A percentile compares a stretch with the other conserved stretches of the same genome.
Conservation (phyloP, 2,329 filamentous ascomycete species). For the Neonectria ditissima region DNA sequence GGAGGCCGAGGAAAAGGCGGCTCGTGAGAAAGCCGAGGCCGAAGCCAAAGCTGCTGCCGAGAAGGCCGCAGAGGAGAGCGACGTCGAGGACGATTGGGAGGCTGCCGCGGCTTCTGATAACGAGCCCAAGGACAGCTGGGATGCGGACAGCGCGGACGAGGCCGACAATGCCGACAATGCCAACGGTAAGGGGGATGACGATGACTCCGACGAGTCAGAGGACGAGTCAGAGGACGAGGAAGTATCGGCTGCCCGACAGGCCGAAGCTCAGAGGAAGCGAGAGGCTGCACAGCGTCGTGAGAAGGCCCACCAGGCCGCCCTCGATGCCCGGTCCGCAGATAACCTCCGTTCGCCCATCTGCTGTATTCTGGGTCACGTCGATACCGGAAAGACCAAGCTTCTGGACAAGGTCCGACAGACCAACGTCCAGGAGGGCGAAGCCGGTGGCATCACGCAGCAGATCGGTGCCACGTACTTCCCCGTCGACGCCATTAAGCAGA, state of each 20-base stretch:
- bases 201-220: slow-evolving; percentile 67
- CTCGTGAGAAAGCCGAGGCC: slow-evolving; percentile 66
- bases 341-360: slow-evolving; percentile 97
- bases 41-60: slow-evolving; percentile 66
- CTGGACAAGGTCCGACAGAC: slow-evolving; percentile 98
- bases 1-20: slow-evolving; percentile 71
- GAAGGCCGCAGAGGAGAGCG: slow-evolving; percentile 68
- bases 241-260: slow-evolving; percentile 76
- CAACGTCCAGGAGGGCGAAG: slow-evolving; percentile 98
- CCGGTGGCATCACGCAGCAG: slow-evolving; percentile 99
- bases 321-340: slow-evolving; percentile 92
- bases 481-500: slow-evolving; percentile 89
- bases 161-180: slow-evolving; percentile 62
- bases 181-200: slow-evolving; percentile 62
- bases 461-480: slow-evolving; percentile 99
- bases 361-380: slow-evolving; percentile 99
- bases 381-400: slow-evolving; percentile 99
- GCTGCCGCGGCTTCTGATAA: slow-evolving; percentile 81
- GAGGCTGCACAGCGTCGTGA: slow-evolving; percentile 90
- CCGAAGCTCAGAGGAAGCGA: slow-evolving; percentile 82
- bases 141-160: slow-evolving; percentile 84
- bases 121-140: slow-evolving; percentile 94
- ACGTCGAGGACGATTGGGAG: slow-evolving; percentile 88
- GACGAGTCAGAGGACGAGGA: slow-evolving; percentile 80
- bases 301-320: slow-evolving; percentile 89